Evolutionary conservation across 257 asterid genomes (phyloP).

Genomic region (Capsicum baccatum): DNA sequence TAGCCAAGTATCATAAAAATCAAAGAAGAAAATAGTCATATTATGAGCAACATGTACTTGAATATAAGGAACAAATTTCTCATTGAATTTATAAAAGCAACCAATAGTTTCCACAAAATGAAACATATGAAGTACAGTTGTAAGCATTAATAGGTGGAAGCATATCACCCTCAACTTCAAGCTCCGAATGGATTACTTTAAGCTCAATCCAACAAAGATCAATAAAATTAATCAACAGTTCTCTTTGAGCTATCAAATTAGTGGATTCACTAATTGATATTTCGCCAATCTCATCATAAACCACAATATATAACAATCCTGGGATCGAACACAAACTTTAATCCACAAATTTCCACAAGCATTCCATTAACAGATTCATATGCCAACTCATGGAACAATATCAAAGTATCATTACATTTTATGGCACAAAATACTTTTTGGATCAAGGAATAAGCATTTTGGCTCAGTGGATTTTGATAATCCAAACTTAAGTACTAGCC

Average conservation of each 20-base stretch:
- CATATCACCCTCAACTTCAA: neutral
- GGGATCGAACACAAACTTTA: neutral
- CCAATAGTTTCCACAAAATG: neutral
- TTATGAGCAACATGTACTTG: neutral
- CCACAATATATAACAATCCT: neutral
- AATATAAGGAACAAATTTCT: conserved; percentile 1
- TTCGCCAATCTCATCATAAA: conserved; percentile 8
- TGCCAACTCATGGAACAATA: no score
- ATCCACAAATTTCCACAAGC: neutral
- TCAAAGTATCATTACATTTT: no score
- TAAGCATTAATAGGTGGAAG: neutral
- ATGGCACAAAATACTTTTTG: no score
- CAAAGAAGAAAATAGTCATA: neutral
- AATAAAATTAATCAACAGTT: no score
- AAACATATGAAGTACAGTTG: neutral
- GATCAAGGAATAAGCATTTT: no score
- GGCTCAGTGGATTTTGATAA: no score
- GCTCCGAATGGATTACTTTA: no score
- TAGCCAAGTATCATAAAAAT: neutral
- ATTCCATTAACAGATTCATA: no score
- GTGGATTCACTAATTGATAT: neutral
- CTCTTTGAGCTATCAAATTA: neutral
- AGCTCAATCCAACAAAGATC: no score
- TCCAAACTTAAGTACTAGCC: no score
- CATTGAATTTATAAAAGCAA: neutral